Percentiles rank a stretch among this genome's conserved stretches.
These are phyloP conservation scores for Andrographis paniculata DNA, from an alignment of 305 asterid species.

Conservation along the genomic window DNA sequence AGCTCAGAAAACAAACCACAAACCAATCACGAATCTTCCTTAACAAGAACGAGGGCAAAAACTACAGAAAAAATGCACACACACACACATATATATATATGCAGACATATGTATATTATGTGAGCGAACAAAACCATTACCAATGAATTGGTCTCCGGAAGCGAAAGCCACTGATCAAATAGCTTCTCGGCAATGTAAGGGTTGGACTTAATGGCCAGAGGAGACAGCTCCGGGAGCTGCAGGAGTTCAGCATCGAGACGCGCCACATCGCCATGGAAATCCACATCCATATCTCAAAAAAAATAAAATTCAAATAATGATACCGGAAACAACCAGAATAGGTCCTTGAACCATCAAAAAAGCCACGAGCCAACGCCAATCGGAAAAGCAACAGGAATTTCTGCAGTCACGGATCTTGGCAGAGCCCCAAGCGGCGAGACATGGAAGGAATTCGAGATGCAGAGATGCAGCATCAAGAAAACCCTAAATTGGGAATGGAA, in stretches of 20 bases:
- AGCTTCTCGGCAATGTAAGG: conserved; percentile 72
- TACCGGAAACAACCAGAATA: conserved; percentile 19
- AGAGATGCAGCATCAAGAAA: conserved; percentile 12
- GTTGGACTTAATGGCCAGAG: conserved; percentile 71
- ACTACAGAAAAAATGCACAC: not conserved
- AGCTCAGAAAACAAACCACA: not conserved
- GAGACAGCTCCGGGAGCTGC: conserved; percentile 85
- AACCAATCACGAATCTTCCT: not conserved
- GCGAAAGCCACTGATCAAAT: conserved; percentile 92
- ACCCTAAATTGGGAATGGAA: conserved; percentile 20
- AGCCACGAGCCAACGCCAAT: conserved; percentile 13
- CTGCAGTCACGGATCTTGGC: conserved; percentile 17
- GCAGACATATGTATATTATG: not conserved
- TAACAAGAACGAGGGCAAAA: not conserved
- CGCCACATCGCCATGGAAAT: conserved; percentile 66
- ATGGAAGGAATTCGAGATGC: conserved; percentile 19
- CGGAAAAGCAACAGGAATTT: conserved; percentile 11
- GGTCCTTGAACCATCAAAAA: conserved; percentile 38
- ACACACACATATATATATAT: too few species aligned
- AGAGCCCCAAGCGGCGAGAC: conserved; percentile 22
- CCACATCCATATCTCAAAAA: conserved; percentile 52
- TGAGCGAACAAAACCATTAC: conserved; percentile 27
- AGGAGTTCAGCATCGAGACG: conserved; percentile 70
- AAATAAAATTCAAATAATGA: conserved; percentile 16
- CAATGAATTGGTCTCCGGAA: conserved; percentile 64